phyloP scores from a whole-genome alignment of 2,329 filamentous ascomycete genomes.

The Beauveria varroae region DNA sequence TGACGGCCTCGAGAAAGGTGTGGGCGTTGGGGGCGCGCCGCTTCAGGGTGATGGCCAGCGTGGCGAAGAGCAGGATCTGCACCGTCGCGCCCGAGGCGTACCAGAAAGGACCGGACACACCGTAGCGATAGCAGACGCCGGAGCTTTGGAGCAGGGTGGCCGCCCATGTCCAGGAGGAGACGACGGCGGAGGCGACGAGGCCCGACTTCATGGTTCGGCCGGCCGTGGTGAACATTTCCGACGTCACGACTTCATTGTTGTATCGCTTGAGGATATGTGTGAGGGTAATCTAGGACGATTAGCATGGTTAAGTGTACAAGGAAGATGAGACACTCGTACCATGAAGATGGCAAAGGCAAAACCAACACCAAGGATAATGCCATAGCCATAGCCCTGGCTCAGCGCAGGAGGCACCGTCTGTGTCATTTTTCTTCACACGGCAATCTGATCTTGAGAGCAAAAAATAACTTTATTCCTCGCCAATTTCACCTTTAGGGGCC shows the following conservation, averaged over 20 bases:
- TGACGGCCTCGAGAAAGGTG: constrained; percentile 74
- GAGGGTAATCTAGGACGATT: constrained; percentile 44
- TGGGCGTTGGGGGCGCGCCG: constrained; percentile 81
- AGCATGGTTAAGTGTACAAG: background rate
- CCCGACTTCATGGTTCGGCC: constrained; percentile 85
- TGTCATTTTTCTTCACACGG: background rate
- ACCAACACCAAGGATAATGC: constrained; percentile 67
- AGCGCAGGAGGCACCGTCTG: constrained; percentile 27
- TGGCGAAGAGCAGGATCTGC: constrained; percentile 84
- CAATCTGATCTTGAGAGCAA: background rate
- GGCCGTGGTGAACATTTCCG: constrained; percentile 87
- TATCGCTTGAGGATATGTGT: constrained; percentile 61
- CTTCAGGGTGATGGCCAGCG: constrained; percentile 84
- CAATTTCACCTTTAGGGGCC: background rate
- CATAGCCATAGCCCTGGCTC: constrained; percentile 64
- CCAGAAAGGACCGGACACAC: constrained; percentile 52
- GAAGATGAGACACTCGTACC: constrained; percentile 26
- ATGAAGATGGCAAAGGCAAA: constrained; percentile 68
- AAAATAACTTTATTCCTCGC: background rate
- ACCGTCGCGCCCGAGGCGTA: constrained; percentile 68
- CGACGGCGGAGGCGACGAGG: constrained; percentile 80
- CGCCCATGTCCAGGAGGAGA: constrained; percentile 90
- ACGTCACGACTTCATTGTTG: constrained; percentile 68
- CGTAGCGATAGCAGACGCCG: constrained; percentile 76
- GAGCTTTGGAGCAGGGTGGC: constrained; percentile 74